Percentiles rank a stretch among this genome's conserved stretches.
phyloP scores from a whole-genome alignment of 108 stramenopile genomes.

The Cyclotella distinguenda region DNA sequence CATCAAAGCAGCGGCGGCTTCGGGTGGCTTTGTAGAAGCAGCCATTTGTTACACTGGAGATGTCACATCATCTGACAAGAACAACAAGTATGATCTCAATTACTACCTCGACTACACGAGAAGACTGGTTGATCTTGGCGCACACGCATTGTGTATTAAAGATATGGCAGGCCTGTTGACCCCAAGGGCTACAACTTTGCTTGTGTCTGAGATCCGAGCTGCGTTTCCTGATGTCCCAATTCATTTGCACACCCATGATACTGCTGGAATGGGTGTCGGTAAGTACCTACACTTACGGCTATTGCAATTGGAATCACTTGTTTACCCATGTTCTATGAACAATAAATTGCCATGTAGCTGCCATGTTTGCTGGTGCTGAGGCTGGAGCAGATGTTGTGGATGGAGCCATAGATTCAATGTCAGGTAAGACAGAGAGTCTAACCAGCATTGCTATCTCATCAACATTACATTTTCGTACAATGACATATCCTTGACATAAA shows the following conservation, averaged over 20 bases:
- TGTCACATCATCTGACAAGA: slow-evolving; percentile 47
- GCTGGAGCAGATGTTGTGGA: slow-evolving; percentile 86
- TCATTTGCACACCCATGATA: slow-evolving; percentile 87
- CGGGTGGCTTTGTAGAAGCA: slow-evolving; percentile 79
- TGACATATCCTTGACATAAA: not conserved
- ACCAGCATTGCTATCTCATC: not conserved
- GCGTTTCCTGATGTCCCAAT: slow-evolving; percentile 81
- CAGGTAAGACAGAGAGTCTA: slow-evolving; percentile 25
- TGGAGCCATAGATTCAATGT: slow-evolving; percentile 73
- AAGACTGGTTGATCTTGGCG: slow-evolving; percentile 59
- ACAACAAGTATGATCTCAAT: slow-evolving; percentile 67
- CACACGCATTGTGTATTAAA: slow-evolving; percentile 83
- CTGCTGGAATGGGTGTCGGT: slow-evolving; percentile 70
- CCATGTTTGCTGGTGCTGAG: slow-evolving; percentile 69
- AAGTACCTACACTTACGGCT: not conserved
- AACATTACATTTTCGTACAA: not conserved
- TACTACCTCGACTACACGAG: slow-evolving; percentile 76
- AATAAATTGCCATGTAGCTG: slow-evolving; percentile 29
- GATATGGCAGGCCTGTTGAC: slow-evolving; percentile 91
- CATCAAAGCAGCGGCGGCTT: slow-evolving; percentile 72
- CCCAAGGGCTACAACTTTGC: slow-evolving; percentile 61
- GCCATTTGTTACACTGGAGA: slow-evolving; percentile 86
- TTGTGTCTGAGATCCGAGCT: slow-evolving; percentile 62
- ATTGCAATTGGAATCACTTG: too few relatives aligned
- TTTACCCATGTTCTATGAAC: too few relatives aligned